Evolutionary conservation across 768 basidiomycete species (phyloP), one percentile per base, ranked within the genome.

Genomic region (Suillus spraguei): DNA sequence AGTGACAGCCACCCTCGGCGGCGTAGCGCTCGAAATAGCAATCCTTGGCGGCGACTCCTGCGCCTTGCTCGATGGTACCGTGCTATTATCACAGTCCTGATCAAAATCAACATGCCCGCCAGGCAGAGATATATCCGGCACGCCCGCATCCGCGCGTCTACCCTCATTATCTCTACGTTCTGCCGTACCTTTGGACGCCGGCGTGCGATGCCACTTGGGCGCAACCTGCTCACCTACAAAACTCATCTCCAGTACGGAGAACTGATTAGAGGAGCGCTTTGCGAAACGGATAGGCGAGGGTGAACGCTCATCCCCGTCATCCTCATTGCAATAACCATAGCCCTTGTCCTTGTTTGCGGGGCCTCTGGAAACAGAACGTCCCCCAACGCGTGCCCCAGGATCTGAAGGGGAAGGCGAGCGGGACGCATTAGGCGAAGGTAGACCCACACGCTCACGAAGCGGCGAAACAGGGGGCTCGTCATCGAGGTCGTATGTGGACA

Each of bases 391-490:
- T 38, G 36, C 55, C 5, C 16, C 55, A 24, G 39, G 22, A 24
- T 39, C 55, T 39, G 55, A 56, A 39, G 55, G 55, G 55, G 55
- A 56, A 39, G 55, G 38, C 16, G 55, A 38, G 38, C 39, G 52
- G 9, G 55, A 59, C 22, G n/a, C 58, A 24, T n/a, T 33, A 16
- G 33, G 55, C n/a, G 50, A 59, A 41, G 39, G 39, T 2, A 60
- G 60, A 5, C 58, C 55, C 14, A 60, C 52, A 14, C 58, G 61
- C 61, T 62, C 60, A 17, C 77, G 70, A n/a, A 64, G 65, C 38
- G 70, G 60, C 7, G 72, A 71, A 41, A 33, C 56, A 13, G 78
- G 78, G n/a, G 78, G 78, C 13, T 77, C 76, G 59, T 80, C 78
- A 38, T 79, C 78, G 17, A 47, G 60, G 24, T 60, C 46, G 54